A percentile compares a stretch with the other conserved stretches of the same genome.
Evolutionary conservation across 495 filamentous ascomycete species (phyloP).

Genomic region (Hypoxylon fuscum): DNA sequence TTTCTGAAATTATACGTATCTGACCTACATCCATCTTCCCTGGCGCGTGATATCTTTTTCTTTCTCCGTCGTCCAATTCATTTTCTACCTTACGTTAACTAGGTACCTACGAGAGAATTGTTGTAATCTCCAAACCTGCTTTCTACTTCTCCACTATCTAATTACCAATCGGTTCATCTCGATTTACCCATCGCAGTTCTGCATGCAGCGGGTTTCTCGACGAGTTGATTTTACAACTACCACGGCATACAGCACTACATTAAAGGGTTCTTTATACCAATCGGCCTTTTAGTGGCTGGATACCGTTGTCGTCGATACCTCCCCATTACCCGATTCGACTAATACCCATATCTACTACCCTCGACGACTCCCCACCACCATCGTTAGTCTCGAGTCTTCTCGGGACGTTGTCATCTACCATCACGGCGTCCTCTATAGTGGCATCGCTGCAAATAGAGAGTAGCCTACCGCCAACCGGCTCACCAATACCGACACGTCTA

Average conservation of each 20-base stretch:
- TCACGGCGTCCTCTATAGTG: constrained; percentile 37
- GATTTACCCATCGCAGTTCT: constrained; percentile 29
- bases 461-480: constrained; percentile 34
- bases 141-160: constrained; percentile 24
- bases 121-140: constrained; percentile 5
- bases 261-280: constrained; percentile 2
- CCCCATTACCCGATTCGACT: constrained; percentile 7
- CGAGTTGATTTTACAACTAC: constrained; percentile 11
- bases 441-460: constrained; percentile 28
- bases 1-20: constrained; percentile 29
- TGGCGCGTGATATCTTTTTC: constrained; percentile 15
- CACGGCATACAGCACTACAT: constrained; percentile 4
- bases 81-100: constrained; percentile 2
- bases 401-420: constrained; percentile 33
- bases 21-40: constrained; percentile 23
- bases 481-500: constrained; percentile 33
- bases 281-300: constrained; percentile 15
- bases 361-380: constrained; percentile 22
- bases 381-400: constrained; percentile 37
- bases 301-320: background rate
- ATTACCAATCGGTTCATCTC: constrained; percentile 33
- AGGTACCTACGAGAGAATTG: constrained; percentile 20
- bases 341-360: background rate
- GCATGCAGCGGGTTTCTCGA: constrained; percentile 16
- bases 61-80: background rate